These are phyloP conservation scores for Acarospora socialis DNA, from an alignment of 2,329 filamentous ascomycete genomes.

Conservation along the genomic window DNA sequence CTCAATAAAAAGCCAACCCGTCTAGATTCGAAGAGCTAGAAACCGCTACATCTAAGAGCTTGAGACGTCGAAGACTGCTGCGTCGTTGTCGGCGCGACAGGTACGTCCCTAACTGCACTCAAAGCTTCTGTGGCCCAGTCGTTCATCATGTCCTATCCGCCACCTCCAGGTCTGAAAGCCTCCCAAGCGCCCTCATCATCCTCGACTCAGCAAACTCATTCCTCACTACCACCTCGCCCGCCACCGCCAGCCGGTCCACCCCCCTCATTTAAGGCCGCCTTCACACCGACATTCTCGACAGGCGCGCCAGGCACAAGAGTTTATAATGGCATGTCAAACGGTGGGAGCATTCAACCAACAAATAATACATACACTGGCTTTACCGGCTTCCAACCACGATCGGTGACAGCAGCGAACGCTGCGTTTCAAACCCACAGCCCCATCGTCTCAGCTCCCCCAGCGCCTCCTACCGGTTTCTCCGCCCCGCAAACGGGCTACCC, in stretches of 20 bases:
- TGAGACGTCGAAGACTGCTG: no score
- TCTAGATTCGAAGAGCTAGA: no score
- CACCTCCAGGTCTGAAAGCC: slow-evolving; percentile 57
- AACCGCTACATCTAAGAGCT: no score
- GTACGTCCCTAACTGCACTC: slow-evolving; percentile 16
- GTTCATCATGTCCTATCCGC: slow-evolving; percentile 67
- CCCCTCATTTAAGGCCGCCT: slow-evolving; percentile 38
- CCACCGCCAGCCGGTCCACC: slow-evolving; percentile 41
- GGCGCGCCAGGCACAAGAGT: slow-evolving; percentile 17
- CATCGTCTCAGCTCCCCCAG: slow-evolving; percentile 18
- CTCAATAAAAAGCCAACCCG: no score
- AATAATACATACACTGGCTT: slow-evolving; percentile 31
- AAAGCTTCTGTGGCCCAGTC: slow-evolving; percentile 24
- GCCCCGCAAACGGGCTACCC: slow-evolving; percentile 28
- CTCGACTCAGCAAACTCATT: slow-evolving; percentile 29
- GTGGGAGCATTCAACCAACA: slow-evolving; percentile 20
- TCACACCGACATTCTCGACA: slow-evolving; percentile 28
- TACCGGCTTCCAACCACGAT: slow-evolving; percentile 45
- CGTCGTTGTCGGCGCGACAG: slow-evolving; percentile 9
- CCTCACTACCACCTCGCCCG: slow-evolving; percentile 63
- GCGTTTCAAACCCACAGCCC: slow-evolving; percentile 22
- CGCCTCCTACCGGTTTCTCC: slow-evolving; percentile 22
- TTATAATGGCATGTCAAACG: slow-evolving; percentile 20
- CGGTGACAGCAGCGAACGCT: slow-evolving; percentile 35
- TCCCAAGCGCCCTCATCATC: slow-evolving; percentile 30